These are phyloP conservation scores for Coemansia sp. DNA, from an alignment of 192 early-diverging fungal species.

Conservation along the genomic window DNA sequence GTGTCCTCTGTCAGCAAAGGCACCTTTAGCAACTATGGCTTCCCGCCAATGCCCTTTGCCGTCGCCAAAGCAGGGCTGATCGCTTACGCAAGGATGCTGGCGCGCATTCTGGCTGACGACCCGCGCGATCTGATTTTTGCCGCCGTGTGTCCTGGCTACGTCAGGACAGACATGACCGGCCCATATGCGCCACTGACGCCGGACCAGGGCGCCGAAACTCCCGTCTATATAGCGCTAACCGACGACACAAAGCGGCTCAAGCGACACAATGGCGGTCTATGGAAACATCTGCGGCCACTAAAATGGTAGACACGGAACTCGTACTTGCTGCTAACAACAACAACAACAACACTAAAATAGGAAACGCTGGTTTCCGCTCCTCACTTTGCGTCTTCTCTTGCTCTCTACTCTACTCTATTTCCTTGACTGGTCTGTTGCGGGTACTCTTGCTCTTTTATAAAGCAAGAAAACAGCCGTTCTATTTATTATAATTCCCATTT, in stretches of 20 bases:
- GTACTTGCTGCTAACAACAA: too few species aligned
- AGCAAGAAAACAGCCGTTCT: too few species aligned
- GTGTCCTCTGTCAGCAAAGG: slow-evolving; percentile 43
- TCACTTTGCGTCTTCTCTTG: too few species aligned
- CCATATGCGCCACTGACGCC: slow-evolving; percentile 39
- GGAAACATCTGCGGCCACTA: slow-evolving; percentile 39
- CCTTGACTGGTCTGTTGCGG: too few species aligned
- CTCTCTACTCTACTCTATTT: too few species aligned
- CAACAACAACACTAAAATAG: too few species aligned
- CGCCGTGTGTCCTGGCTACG: slow-evolving; percentile 46
- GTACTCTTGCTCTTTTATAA: too few species aligned
- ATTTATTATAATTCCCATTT: too few species aligned
- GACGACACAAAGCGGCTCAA: slow-evolving; percentile 25
- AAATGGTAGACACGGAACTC: too few species aligned
- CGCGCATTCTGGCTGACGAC: slow-evolving; percentile 12
- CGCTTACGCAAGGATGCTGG: slow-evolving; percentile 43
- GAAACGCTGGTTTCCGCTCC: too few species aligned
- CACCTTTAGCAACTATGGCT: slow-evolving; percentile 31
- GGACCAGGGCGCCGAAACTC: slow-evolving; percentile 46
- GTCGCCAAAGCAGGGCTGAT: slow-evolving; percentile 49
- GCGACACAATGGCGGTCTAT: slow-evolving; percentile 43
- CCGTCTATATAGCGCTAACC: slow-evolving; percentile 35
- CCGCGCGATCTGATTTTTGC: slow-evolving; percentile 38
- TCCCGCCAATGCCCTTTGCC: slow-evolving; percentile 49
- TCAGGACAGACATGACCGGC: slow-evolving; percentile 39